Evolutionary conservation across 2,329 filamentous ascomycete genomes (phyloP).

Genomic region (Aspergillus sp.): DNA sequence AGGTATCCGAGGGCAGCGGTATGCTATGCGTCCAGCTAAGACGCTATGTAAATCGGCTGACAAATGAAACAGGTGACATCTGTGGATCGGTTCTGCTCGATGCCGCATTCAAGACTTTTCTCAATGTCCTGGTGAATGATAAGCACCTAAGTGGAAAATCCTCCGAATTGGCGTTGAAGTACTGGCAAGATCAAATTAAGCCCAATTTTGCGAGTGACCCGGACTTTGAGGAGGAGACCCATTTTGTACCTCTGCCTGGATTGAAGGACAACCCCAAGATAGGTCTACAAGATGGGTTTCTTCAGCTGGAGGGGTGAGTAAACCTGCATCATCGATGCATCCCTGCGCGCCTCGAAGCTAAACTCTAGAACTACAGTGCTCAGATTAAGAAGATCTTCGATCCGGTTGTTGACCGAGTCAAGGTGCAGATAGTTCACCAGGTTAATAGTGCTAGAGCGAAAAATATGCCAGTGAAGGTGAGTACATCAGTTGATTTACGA

Average conservation of each 20-base stretch:
- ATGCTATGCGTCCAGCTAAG: not conserved
- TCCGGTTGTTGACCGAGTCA: constrained; percentile 27
- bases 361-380: not conserved
- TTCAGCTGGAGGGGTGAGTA: constrained; percentile 13
- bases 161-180: constrained; percentile 27
- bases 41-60: not conserved
- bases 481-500: not conserved
- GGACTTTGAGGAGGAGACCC: constrained; percentile 18
- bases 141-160: constrained; percentile 23
- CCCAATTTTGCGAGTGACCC: constrained; percentile 18
- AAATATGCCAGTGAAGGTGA: constrained; percentile 12
- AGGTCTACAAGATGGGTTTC: constrained; percentile 18
- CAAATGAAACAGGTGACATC: constrained; percentile 22
- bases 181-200: constrained; percentile 36
- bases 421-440: constrained; percentile 26
- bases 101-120: constrained; percentile 26
- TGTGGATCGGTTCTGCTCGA: constrained; percentile 37
- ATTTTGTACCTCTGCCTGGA: constrained; percentile 27
- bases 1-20: constrained; percentile 32
- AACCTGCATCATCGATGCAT: not conserved
- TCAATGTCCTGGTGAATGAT: constrained; percentile 22
- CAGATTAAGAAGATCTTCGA: constrained; percentile 30
- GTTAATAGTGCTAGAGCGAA: constrained; percentile 1
- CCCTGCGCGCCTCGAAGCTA: constrained; percentile 2
- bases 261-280: constrained; percentile 24